Base-by-base conservation (phyloP, 1,284 basidiomycete species). In the Retiboletus flavoniger region DNA sequence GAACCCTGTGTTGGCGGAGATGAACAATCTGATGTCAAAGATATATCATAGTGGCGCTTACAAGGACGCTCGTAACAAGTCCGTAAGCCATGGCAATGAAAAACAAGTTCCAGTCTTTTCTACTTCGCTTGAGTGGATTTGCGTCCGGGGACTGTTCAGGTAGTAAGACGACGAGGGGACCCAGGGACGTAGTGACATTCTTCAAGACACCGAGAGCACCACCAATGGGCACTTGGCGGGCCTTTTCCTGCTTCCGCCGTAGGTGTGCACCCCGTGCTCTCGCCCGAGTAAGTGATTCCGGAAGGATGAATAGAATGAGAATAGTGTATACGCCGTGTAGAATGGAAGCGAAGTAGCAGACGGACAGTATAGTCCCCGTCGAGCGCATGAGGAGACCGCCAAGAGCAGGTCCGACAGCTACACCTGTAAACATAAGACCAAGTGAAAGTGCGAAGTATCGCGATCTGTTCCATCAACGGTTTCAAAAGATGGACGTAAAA, bases 321-420 rank as follows among this genome's bases (percentile, higher is more conserved):
- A 81, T 49, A 2, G 79, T 70, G 61, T 81, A 85, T 34, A 82
- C 7, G 16, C 75, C 21, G 55, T 88, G 83, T 2, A 79, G 55
- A 17, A 62, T 53, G 7, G 74, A 64, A 8, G 85, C 78, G 53
- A 85, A 62, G 68, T 90, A 93, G 75, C 93, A 94, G 19, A 89
- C 83, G 0, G 81, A 80, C 50, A 94, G 72, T 11, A 84, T 71
- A 16, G 66, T 61, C 7, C 78, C 80, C 0, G 86, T 88, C 24
- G 72, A 67, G 41, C 73, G 78, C 62, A 93, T 83, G 35, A 93
- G 65, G 26, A 88, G 58, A 36, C 81, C 78, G 14, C 91, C 91
- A 0, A 93, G 55, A 3, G 83, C 78, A 0, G 93, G 93, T 0
- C 93, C 93, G 10, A 88, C 28, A 0, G 85, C 85, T 63, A 89